These are phyloP conservation scores for Orychophragmus violaceus DNA, from an alignment of 345 rosid species.

Conservation along the genomic window DNA sequence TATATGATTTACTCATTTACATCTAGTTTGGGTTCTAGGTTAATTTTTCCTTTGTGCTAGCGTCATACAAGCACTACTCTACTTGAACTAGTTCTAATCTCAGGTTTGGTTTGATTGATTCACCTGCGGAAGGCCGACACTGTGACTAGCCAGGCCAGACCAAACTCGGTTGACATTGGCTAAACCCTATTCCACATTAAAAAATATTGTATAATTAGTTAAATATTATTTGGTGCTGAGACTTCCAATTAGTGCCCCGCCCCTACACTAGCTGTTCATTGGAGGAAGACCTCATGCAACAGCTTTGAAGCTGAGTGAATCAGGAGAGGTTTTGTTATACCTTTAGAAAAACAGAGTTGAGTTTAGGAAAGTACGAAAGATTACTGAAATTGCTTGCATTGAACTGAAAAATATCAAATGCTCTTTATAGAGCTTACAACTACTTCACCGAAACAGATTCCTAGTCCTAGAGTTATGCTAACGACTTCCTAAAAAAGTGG, in stretches of 20 bases:
- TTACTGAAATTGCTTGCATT: no score
- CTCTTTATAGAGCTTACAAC: no score
- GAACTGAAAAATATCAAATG: no score
- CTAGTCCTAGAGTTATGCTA: no score
- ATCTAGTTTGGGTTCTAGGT: not conserved
- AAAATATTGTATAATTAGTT: no score
- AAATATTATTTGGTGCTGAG: slow-evolving; percentile 34
- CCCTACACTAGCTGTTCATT: slow-evolving; percentile 46
- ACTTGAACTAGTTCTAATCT: not conserved
- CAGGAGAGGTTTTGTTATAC: slow-evolving; percentile 49
- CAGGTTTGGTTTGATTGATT: not conserved
- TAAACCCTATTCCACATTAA: no score
- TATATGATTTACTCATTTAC: not conserved
- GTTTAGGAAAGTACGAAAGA: no score
- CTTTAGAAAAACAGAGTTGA: no score
- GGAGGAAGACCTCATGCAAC: slow-evolving; percentile 61
- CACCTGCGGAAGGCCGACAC: not conserved
- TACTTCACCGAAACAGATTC: no score
- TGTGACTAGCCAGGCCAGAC: no score
- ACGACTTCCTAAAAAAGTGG: no score
- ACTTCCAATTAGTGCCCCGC: slow-evolving; percentile 40
- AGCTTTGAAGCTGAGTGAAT: slow-evolving; percentile 49
- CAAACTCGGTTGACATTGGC: no score
- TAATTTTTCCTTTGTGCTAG: not conserved
- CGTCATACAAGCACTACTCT: not conserved